Evolutionary conservation across 2,329 filamentous ascomycete species (phyloP).

Genomic region (Pseudocercospora fuligena): DNA sequence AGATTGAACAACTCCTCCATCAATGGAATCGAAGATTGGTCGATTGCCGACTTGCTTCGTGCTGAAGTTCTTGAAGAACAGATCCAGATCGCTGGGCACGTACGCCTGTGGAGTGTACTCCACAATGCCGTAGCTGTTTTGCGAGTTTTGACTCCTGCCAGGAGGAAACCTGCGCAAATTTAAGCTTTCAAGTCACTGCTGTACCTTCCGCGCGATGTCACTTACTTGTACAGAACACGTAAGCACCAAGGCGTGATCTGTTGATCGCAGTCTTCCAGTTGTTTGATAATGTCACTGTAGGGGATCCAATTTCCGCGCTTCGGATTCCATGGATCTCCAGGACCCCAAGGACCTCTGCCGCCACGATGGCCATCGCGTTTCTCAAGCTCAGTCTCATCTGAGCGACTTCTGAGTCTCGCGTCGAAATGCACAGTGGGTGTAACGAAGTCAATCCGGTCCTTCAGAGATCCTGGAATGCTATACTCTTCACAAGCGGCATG

Average conservation of each 20-base stretch:
- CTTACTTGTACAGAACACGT: conserved; percentile 39
- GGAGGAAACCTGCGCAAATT: conserved; percentile 35
- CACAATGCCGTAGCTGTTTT: conserved; percentile 60
- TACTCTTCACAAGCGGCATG: conserved; percentile 50
- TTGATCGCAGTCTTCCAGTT: conserved; percentile 53
- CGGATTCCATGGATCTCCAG: neutral
- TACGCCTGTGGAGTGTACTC: conserved; percentile 60
- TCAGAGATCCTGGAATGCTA: conserved; percentile 55
- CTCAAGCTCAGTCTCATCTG: conserved; percentile 12
- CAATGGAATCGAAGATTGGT: conserved; percentile 40
- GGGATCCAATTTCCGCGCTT: conserved; percentile 3
- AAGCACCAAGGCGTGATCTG: conserved; percentile 63
- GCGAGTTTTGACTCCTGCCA: conserved; percentile 44
- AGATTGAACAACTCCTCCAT: conserved; percentile 48
- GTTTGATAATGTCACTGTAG: conserved; percentile 34
- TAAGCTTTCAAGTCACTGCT: too few species aligned
- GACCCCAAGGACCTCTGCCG: neutral
- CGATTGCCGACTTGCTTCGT: conserved; percentile 37
- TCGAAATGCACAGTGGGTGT: conserved; percentile 60
- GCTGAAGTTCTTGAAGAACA: conserved; percentile 45
- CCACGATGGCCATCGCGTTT: conserved; percentile 23
- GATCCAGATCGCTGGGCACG: conserved; percentile 43
- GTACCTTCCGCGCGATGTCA: too few species aligned
- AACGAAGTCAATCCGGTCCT: conserved; percentile 60
- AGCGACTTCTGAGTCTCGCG: conserved; percentile 19